Evolutionary conservation across 306 rosid species (phyloP), one percentile per base, ranked within the genome.

Genomic region (Datisca glomerata): DNA sequence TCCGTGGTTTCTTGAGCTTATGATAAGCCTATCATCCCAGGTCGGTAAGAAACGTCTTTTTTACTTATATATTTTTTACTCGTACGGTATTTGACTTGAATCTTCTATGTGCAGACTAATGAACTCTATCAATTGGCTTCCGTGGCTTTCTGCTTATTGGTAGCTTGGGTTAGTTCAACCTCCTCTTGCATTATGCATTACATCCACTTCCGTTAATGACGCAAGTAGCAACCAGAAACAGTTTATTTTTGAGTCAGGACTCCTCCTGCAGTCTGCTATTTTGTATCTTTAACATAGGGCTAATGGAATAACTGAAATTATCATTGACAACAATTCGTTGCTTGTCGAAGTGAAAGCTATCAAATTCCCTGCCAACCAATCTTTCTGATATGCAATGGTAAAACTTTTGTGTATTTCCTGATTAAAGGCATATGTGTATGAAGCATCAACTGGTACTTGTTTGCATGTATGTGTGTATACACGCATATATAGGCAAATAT

Each of bases 1-100:
- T 33, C 95, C 98, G 0, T 71, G 92, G 96, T 80, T 84, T 60
- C 98, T 89, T 42, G 80, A 75, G 60, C 91, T 89, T 61, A 89
- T 89, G 98, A 80, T 84, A 63, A 84, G 93, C 79, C 61, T 84
- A 49, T 89, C 95, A 57, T 84, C 93, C 57, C 91, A 78, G 93
- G 98, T 89, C 61, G 32, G 39, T 25, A 56, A 57, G 40, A 21
- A 51, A 14, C 35, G n/a, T 37, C 23, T 57, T 56, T 61, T 41
- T 43, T 25, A 50, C 47, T 46, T 41, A 15, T 36, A 38, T 45
- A 29, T 63, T 55, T 34, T 29, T 36, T 51, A 42, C 25, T 25
- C 41, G 8, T 11, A 35, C 27, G 39, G 19, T 18, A 6, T 54
- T 37, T 61, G 18, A 57, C 40, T 39, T 34, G 38, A 41, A 39